These are phyloP conservation scores for Saccharomyces paradoxus DNA, from an alignment of 805 yeast genomes.

Conservation along the genomic window DNA sequence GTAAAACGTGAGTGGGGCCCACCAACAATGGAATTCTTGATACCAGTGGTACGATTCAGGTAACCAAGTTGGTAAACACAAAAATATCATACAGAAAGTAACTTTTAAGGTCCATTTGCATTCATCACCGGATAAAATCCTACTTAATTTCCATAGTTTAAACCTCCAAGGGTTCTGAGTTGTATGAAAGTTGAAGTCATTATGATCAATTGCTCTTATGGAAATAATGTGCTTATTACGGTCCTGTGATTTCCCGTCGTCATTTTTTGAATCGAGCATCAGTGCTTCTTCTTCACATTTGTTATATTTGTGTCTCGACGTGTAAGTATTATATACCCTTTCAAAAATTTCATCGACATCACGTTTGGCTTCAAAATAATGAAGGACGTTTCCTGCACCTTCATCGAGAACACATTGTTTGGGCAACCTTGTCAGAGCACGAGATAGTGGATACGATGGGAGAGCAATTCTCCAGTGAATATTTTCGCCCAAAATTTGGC, in stretches of 20 bases:
- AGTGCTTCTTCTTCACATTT: background rate
- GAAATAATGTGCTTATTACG: conserved; percentile 3
- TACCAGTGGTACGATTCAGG: conserved; percentile 36
- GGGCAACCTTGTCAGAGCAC: conserved; percentile 37
- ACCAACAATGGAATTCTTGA: conserved; percentile 35
- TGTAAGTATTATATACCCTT: conserved; percentile 36
- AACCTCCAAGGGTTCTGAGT: conserved; percentile 31
- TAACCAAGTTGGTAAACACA: conserved; percentile 40
- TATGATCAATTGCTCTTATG: conserved; percentile 35
- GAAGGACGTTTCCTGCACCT: conserved; percentile 38
- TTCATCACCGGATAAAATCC: conserved; percentile 31
- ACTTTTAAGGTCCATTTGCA: conserved; percentile 39
- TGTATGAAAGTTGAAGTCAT: conserved; percentile 36
- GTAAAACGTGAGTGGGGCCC: conserved; percentile 35
- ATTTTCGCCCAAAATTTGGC: conserved; percentile 18
- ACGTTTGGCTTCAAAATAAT: conserved; percentile 35
- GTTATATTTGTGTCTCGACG: conserved; percentile 32
- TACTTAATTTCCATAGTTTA: conserved; percentile 33
- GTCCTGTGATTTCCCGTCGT: background rate
- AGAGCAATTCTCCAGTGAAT: conserved; percentile 31
- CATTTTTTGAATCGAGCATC: background rate
- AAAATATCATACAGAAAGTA: conserved; percentile 31
- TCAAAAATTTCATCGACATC: conserved; percentile 42
- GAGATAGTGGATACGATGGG: conserved; percentile 34
- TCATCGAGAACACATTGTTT: conserved; percentile 38